Conservation (phyloP, 768 basidiomycete species). For the Floccularia luteovirens region DNA sequence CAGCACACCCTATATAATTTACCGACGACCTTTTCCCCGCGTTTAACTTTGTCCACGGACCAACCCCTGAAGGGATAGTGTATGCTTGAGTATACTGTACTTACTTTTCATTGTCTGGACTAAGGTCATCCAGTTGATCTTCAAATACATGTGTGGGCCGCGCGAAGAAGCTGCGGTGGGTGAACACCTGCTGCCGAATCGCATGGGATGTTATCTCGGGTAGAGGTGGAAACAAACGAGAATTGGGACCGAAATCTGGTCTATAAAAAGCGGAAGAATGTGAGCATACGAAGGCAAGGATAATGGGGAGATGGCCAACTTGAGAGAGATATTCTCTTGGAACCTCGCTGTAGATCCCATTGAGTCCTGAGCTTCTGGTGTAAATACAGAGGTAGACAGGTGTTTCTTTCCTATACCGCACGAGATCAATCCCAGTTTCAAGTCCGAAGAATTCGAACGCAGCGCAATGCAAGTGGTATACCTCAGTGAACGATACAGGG, state of each 20-base stretch:
- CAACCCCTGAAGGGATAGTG: neutral
- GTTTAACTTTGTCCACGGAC: neutral
- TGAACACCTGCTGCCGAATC: slow-evolving; percentile 55
- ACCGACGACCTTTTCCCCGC: too few species aligned
- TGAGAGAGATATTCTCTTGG: too few species aligned
- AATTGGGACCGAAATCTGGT: slow-evolving; percentile 34
- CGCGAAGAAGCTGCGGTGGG: slow-evolving; percentile 65
- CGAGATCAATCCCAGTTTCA: too few species aligned
- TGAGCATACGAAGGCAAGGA: neutral
- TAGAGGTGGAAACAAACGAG: slow-evolving; percentile 46
- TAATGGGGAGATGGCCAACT: neutral
- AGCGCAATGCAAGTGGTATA: too few species aligned
- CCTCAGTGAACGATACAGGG: too few species aligned
- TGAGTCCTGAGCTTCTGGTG: too few species aligned
- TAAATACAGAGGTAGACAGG: too few species aligned
- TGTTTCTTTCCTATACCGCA: too few species aligned
- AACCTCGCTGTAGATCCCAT: too few species aligned
- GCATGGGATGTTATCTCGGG: slow-evolving; percentile 42
- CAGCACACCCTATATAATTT: slow-evolving; percentile 4
- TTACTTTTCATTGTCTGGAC: slow-evolving; percentile 80
- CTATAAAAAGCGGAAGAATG: slow-evolving; percentile 19
- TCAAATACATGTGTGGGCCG: slow-evolving; percentile 73
- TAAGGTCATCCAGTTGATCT: slow-evolving; percentile 61
- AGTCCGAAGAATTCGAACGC: too few species aligned
- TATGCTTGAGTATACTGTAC: too few species aligned